A percentile compares a stretch with the other conserved stretches of the same genome.
Conservation (phyloP, 2,329 filamentous ascomycete genomes). For the Sarocladium strictum region DNA sequence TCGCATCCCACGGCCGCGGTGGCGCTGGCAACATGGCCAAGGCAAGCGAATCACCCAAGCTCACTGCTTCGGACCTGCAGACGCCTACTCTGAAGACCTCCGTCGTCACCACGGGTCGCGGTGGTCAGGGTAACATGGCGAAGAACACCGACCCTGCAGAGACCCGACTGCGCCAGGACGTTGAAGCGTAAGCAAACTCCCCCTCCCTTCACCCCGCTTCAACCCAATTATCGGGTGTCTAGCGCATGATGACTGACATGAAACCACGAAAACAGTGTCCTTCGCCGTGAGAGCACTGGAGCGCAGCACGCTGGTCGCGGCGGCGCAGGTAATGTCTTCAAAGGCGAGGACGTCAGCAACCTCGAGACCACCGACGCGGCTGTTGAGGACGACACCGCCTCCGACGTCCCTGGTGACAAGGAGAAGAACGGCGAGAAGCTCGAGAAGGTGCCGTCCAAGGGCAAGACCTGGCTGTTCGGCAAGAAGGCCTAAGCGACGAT, state of each 20-base stretch:
- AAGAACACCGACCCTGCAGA: constrained; percentile 63
- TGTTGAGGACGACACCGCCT: constrained; percentile 22
- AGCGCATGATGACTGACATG: constrained; percentile 11
- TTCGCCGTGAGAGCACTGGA: constrained; percentile 50
- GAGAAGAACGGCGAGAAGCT: constrained; percentile 12
- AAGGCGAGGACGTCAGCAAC: constrained; percentile 31
- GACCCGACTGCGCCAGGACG: constrained; percentile 77
- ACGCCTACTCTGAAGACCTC: constrained; percentile 79
- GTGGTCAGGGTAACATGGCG: constrained; percentile 84
- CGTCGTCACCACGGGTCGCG: constrained; percentile 85
- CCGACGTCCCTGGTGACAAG: constrained; percentile 11
- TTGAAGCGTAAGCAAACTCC: constrained; percentile 58
- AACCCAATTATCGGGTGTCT: no score
- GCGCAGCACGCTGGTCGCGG: constrained; percentile 66
- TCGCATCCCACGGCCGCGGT: constrained; percentile 67
- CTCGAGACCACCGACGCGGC: constrained; percentile 22
- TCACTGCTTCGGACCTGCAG: constrained; percentile 59
- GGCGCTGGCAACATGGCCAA: constrained; percentile 71
- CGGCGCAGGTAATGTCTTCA: constrained; percentile 66
- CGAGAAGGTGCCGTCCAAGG: constrained; percentile 28
- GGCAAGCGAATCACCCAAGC: constrained; percentile 42
- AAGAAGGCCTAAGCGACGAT: constrained; percentile 40
- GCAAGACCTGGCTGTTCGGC: constrained; percentile 43
- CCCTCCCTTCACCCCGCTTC: background rate
- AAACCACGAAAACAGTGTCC: constrained; percentile 31